Conservation (phyloP, 495 filamentous ascomycete species). For the Neurospora terricola region DNA sequence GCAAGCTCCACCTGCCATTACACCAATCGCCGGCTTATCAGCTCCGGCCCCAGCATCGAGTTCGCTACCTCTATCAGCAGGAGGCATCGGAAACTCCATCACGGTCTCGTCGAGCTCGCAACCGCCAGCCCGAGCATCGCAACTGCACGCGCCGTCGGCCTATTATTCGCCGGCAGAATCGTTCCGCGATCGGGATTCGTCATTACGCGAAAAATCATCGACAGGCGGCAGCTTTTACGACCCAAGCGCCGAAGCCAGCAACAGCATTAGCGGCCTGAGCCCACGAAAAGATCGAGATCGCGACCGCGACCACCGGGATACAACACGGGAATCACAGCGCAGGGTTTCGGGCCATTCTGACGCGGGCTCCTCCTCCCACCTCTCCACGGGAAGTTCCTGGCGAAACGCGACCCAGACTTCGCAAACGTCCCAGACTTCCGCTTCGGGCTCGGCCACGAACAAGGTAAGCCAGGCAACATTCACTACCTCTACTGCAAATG, state of each 20-base stretch:
- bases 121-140: conserved; percentile 14
- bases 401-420: conserved; percentile 23
- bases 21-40: conserved; percentile 3
- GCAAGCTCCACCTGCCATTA: conserved; percentile 18
- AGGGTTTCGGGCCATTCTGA: conserved; percentile 27
- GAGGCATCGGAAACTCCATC: neutral
- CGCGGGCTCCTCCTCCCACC: conserved; percentile 13
- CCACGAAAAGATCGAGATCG: neutral
- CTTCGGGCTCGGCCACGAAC: neutral
- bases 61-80: neutral
- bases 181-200: conserved; percentile 20
- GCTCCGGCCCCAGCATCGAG: conserved; percentile 1
- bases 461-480: conserved; percentile 26
- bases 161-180: conserved; percentile 17
- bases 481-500: neutral
- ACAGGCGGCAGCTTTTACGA: conserved; percentile 44
- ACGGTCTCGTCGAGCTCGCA: conserved; percentile 8
- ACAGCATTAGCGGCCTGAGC: conserved; percentile 12
- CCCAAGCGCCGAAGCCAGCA: conserved; percentile 41
- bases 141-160: conserved; percentile 24
- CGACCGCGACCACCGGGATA: neutral
- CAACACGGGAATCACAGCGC: conserved; percentile 12
- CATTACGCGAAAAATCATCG: conserved; percentile 31
- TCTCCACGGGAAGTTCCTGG: conserved; percentile 13
- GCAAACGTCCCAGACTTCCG: conserved; percentile 6